These are phyloP conservation scores for Xanthoceras sorbifolium DNA, from an alignment of 345 rosid species.

Conservation along the genomic window DNA sequence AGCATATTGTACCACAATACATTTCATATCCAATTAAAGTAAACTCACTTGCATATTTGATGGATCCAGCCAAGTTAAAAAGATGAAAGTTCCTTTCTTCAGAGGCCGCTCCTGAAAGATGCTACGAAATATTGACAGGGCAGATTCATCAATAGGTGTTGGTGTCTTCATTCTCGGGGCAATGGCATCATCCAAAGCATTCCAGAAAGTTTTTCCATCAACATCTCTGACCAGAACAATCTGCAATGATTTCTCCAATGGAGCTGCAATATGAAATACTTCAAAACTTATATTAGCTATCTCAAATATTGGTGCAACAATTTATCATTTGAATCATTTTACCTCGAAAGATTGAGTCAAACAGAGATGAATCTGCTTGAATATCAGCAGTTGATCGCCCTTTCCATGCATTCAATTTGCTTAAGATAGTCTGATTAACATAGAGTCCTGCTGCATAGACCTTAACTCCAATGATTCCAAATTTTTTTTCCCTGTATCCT, in stretches of 20 bases:
- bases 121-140: slow-evolving; percentile 60
- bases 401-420: slow-evolving; percentile 52
- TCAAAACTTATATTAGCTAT: slow-evolving; percentile 5
- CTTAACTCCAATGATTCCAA: slow-evolving; percentile 83
- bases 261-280: slow-evolving; percentile 41
- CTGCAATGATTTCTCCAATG: slow-evolving; percentile 69
- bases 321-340: neutral
- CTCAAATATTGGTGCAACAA: neutral
- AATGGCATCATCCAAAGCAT: slow-evolving; percentile 76
- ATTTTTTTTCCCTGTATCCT: slow-evolving; percentile 88
- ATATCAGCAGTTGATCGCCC: slow-evolving; percentile 55
- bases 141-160: slow-evolving; percentile 53
- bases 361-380: slow-evolving; percentile 50
- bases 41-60: slow-evolving; percentile 75
- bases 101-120: slow-evolving; percentile 73
- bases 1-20: neutral
- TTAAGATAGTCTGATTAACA: slow-evolving; percentile 47
- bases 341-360: slow-evolving; percentile 61
- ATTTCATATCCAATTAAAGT: neutral
- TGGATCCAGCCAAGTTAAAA: slow-evolving; percentile 72
- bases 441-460: slow-evolving; percentile 88
- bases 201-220: slow-evolving; percentile 96
- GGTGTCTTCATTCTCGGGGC: slow-evolving; percentile 69
- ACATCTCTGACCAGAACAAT: slow-evolving; percentile 90
- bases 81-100: slow-evolving; percentile 66